Percentiles rank a stretch among this genome's conserved stretches.
Conservation (phyloP, 208 protist genomes). For the Leptomonas seymouri region DNA sequence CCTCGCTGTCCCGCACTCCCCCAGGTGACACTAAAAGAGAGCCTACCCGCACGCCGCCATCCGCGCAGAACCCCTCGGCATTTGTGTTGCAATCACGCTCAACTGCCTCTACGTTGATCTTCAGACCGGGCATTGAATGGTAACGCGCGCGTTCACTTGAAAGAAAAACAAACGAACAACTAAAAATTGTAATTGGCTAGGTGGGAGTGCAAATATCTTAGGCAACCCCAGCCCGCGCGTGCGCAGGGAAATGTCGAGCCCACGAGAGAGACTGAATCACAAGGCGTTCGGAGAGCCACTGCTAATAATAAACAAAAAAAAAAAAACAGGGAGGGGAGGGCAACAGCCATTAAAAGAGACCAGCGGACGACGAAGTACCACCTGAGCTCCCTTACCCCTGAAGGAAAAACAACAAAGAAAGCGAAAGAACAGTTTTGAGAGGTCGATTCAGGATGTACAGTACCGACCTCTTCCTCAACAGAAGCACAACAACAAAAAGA, state of each 20-base stretch:
- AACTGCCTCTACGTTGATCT: slow-evolving; percentile 82
- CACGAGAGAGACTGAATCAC: neutral
- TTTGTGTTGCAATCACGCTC: slow-evolving; percentile 47
- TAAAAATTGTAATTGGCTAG: neutral
- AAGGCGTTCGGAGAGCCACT: neutral
- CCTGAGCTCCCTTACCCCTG: too few species aligned
- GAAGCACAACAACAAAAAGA: too few species aligned
- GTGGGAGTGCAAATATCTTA: too few species aligned
- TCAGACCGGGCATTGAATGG: slow-evolving; percentile 39
- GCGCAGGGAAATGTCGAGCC: neutral
- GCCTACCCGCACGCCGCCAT: slow-evolving; percentile 68
- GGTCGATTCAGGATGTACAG: too few species aligned
- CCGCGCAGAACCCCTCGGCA: slow-evolving; percentile 50
- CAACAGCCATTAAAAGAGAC: too few species aligned
- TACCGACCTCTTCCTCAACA: too few species aligned
- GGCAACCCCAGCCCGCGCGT: neutral
- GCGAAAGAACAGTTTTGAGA: neutral
- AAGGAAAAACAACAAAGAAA: too few species aligned
- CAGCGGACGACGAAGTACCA: too few species aligned
- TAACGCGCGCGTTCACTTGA: neutral
- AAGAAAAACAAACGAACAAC: slow-evolving; percentile 5
- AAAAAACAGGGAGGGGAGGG: too few species aligned
- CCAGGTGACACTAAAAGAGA: slow-evolving; percentile 76
- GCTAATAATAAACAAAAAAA: too few species aligned
- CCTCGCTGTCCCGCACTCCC: slow-evolving; percentile 57